These are phyloP conservation scores for Pichia sp. DNA, from an alignment of 1,139 yeast species.

Conservation along the genomic window DNA sequence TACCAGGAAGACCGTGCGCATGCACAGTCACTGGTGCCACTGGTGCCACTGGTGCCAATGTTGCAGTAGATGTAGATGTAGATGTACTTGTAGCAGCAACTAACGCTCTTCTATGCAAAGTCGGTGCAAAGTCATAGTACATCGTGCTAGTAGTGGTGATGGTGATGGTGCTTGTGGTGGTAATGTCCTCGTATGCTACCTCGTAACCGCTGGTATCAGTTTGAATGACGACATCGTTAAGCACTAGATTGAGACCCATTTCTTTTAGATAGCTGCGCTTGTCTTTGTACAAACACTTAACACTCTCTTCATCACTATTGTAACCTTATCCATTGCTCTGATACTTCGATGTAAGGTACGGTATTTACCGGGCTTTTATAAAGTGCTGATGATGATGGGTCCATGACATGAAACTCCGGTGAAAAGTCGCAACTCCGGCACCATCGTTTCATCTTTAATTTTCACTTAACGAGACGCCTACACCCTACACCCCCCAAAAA, in stretches of 20 bases:
- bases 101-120: not conserved
- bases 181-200: not conserved
- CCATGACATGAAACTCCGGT: no score
- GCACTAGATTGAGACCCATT: constrained; percentile 6
- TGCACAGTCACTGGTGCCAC: no score
- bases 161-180: constrained; percentile 11
- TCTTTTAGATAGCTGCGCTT: not conserved
- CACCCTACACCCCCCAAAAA: no score
- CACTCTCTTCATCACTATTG: no score
- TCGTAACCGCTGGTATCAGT: not conserved
- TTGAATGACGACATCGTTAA: not conserved
- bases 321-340: no score
- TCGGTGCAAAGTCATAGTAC: not conserved
- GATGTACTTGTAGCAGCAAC: not conserved
- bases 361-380: no score
- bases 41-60: not conserved
- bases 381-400: no score
- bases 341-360: no score
- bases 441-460: no score
- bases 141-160: constrained; percentile 4
- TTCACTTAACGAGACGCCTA: no score
- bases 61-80: not conserved
- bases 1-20: no score
- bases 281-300: not conserved
- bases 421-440: no score